Conservation (phyloP, 192 early-diverging fungal genomes). For the Coemansia erecta region DNA sequence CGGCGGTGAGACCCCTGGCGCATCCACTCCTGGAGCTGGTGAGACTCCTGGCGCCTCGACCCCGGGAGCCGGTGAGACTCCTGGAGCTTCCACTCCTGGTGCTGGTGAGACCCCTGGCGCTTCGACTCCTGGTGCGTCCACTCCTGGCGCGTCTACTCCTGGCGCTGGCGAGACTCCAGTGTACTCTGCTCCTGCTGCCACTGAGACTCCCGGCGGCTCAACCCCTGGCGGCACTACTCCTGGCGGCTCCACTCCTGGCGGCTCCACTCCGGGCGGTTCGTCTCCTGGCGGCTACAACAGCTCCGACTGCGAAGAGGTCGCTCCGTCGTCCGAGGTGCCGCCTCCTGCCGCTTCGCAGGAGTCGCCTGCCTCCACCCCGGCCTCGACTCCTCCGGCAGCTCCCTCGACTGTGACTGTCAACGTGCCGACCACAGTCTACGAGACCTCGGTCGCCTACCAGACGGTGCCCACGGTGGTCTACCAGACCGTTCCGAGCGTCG, state of each 20-base stretch:
- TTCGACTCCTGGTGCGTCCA: slow-evolving; percentile 10
- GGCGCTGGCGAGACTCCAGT: slow-evolving; percentile 7
- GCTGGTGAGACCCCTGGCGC: slow-evolving; percentile 18
- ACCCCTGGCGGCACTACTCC: slow-evolving; percentile 11
- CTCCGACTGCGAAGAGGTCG: slow-evolving; percentile 4
- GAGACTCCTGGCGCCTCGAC: no score
- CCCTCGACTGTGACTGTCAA: slow-evolving; percentile 18
- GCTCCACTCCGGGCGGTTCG: slow-evolving; percentile 7
- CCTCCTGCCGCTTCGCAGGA: slow-evolving; percentile 1
- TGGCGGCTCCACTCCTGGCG: slow-evolving; percentile 13
- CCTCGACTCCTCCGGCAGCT: neutral
- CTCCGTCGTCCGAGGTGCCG: slow-evolving; percentile 1
- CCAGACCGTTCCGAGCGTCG: slow-evolving; percentile 37
- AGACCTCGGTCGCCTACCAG: slow-evolving; percentile 29
- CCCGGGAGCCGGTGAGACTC: slow-evolving; percentile 3
- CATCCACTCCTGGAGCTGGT: neutral
- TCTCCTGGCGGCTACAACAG: slow-evolving; percentile 7
- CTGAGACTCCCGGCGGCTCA: no score
- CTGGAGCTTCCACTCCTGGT: neutral
- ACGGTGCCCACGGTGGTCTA: slow-evolving; percentile 29
- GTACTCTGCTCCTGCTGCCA: slow-evolving; percentile 1
- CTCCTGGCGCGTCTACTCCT: slow-evolving; percentile 10
- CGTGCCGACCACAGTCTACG: slow-evolving; percentile 26
- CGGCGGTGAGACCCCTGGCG: neutral
- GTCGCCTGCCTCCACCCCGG: no score